These are phyloP conservation scores for Lactarius pseudohatsudake DNA, from an alignment of 768 basidiomycete genomes.

Conservation along the genomic window DNA sequence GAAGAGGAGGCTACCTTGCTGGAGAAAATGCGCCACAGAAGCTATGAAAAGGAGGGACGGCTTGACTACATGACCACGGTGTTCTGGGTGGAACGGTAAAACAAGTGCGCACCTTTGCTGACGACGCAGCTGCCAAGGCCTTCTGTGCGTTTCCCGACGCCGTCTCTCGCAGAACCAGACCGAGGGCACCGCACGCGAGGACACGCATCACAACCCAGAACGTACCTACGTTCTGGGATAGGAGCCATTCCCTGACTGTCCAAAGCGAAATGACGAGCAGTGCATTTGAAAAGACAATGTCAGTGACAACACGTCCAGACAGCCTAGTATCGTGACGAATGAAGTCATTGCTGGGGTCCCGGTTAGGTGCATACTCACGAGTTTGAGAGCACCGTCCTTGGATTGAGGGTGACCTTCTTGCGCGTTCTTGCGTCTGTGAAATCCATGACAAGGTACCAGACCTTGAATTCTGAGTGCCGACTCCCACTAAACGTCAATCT, in stretches of 20 bases:
- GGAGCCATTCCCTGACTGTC: conserved; percentile 64
- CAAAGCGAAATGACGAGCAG: conserved; percentile 63
- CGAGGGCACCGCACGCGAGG: conserved; percentile 69
- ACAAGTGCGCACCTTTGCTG: conserved; percentile 39
- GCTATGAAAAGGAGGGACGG: conserved; percentile 71
- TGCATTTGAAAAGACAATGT: conserved; percentile 59
- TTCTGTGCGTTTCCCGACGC: conserved; percentile 53
- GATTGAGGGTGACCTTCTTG: conserved; percentile 38
- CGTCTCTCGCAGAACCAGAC: conserved; percentile 60
- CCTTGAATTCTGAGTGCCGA: background rate
- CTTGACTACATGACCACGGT: conserved; percentile 38
- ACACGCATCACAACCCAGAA: conserved; percentile 78
- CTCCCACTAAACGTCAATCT: too few species aligned
- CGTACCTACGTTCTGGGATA: conserved; percentile 64
- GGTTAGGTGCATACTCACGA: conserved; percentile 21
- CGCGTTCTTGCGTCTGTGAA: conserved; percentile 38
- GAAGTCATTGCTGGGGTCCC: background rate
- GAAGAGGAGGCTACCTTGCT: conserved; percentile 64
- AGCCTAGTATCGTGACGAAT: conserved; percentile 13
- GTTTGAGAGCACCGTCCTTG: conserved; percentile 31
- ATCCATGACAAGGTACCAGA: conserved; percentile 31
- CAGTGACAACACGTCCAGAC: conserved; percentile 29
- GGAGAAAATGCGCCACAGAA: conserved; percentile 65
- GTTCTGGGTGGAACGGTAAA: background rate
- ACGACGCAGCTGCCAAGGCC: conserved; percentile 47